Evolutionary conservation across 176 grass and related monocot genomes (phyloP).

Genomic region (Areca catechu): DNA sequence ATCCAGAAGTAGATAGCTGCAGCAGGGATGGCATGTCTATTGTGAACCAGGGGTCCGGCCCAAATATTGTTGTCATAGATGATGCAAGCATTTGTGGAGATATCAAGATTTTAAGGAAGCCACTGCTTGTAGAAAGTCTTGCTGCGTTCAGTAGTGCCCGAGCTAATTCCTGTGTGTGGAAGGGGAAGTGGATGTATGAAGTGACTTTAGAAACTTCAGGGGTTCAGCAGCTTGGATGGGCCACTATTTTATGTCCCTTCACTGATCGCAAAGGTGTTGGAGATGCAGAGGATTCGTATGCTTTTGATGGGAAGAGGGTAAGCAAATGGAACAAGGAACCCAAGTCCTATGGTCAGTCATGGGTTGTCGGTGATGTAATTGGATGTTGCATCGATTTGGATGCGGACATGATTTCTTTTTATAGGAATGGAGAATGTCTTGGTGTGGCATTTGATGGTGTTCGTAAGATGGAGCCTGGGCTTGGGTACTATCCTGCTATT

Average conservation of each 20-base stretch:
- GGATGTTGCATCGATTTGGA: constrained; percentile 75
- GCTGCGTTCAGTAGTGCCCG: constrained; percentile 62
- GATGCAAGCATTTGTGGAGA: constrained; percentile 47
- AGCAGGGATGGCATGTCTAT: constrained; percentile 20
- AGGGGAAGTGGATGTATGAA: constrained; percentile 91
- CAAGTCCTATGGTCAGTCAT: constrained; percentile 55
- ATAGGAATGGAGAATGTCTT: constrained; percentile 61
- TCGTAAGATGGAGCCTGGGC: constrained; percentile 17
- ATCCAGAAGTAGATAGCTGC: constrained; percentile 7
- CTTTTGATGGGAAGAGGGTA: constrained; percentile 64
- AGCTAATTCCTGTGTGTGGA: constrained; percentile 47
- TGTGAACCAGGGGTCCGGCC: constrained; percentile 23
- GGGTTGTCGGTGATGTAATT: constrained; percentile 76
- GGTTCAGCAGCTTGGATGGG: constrained; percentile 80
- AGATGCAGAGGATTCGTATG: constrained; percentile 71
- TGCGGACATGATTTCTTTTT: constrained; percentile 52
- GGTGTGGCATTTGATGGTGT: constrained; percentile 65
- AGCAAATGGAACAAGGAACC: constrained; percentile 79
- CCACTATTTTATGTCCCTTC: constrained; percentile 49
- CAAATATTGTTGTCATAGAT: constrained; percentile 44
- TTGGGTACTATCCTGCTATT: constrained; percentile 70
- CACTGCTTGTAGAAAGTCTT: constrained; percentile 57
- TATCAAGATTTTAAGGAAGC: constrained; percentile 52
- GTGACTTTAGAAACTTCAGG: constrained; percentile 69
- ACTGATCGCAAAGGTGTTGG: constrained; percentile 78